phyloP scores from a whole-genome alignment of 139 green algal genomes.

The Ulvella scutata region DNA sequence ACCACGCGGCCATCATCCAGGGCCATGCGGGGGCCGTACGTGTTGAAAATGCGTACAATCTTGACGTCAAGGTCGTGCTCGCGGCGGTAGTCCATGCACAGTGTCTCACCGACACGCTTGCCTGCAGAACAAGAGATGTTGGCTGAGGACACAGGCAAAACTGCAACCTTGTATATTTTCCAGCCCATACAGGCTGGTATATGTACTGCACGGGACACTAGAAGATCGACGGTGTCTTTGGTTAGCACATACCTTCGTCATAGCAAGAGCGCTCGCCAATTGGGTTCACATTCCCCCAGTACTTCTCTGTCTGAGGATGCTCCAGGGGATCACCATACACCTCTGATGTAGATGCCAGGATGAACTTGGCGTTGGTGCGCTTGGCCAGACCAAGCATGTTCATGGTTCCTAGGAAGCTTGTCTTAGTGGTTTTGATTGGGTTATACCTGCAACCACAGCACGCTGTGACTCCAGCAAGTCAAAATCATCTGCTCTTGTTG shows the following conservation, averaged over 20 bases:
- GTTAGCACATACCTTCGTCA: conserved; percentile 83
- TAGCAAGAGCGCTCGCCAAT: conserved; percentile 97
- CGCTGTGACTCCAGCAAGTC: too few species aligned
- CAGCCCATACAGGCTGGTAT: too few species aligned
- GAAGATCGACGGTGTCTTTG: neutral
- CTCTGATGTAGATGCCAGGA: conserved; percentile 86
- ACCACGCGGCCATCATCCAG: conserved; percentile 97
- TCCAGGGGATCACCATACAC: conserved; percentile 96
- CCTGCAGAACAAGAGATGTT: conserved; percentile 29
- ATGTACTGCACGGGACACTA: neutral
- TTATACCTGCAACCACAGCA: conserved; percentile 67
- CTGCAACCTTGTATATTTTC: too few species aligned
- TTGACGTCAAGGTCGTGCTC: conserved; percentile 67
- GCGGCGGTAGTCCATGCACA: conserved; percentile 92
- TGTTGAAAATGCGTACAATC: conserved; percentile 99
- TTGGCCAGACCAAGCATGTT: conserved; percentile 99
- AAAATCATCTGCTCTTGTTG: neutral
- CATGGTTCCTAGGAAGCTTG: conserved; percentile 90
- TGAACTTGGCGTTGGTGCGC: conserved; percentile 76
- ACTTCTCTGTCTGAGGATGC: conserved; percentile 93
- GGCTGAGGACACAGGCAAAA: too few species aligned
- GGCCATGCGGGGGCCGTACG: conserved; percentile 92
- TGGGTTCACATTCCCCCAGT: conserved; percentile 99
- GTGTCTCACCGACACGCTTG: conserved; percentile 93
- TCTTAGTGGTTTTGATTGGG: conserved; percentile 98